These are phyloP conservation scores for Schwanniomyces occidentalis DNA, from an alignment of 805 yeast species.

Conservation along the genomic window DNA sequence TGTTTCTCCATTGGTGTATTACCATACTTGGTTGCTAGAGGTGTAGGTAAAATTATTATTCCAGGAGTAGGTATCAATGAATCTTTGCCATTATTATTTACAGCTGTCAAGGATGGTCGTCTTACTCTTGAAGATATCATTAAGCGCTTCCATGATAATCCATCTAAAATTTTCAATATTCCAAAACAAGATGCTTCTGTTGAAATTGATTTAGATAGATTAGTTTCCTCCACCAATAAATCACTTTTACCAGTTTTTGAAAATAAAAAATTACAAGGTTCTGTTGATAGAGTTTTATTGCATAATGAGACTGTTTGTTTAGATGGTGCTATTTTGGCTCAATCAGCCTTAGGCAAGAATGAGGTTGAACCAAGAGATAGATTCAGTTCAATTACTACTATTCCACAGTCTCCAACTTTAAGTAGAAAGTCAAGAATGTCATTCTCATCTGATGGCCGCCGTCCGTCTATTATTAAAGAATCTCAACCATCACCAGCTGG, in stretches of 20 bases:
- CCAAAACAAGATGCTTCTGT: slow-evolving; percentile 78
- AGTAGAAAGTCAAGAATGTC: slow-evolving; percentile 38
- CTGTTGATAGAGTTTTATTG: slow-evolving; percentile 84
- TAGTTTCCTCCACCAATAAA: slow-evolving; percentile 38
- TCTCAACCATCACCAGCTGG: slow-evolving; percentile 44
- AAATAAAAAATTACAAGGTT: slow-evolving; percentile 59
- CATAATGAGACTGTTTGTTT: slow-evolving; percentile 78
- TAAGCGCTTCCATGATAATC: slow-evolving; percentile 74
- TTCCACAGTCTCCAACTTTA: slow-evolving; percentile 42
- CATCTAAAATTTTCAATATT: slow-evolving; percentile 77
- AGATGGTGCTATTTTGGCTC: slow-evolving; percentile 72
- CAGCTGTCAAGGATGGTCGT: slow-evolving; percentile 74
- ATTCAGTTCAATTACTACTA: slow-evolving; percentile 34
- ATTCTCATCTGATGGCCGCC: slow-evolving; percentile 31
- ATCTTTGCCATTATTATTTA: slow-evolving; percentile 75
- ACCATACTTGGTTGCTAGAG: slow-evolving; percentile 72
- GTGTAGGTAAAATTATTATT: slow-evolving; percentile 56
- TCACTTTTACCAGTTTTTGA: slow-evolving; percentile 20
- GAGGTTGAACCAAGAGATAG: slow-evolving; percentile 44
- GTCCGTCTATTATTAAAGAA: slow-evolving; percentile 40
- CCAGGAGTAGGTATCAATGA: slow-evolving; percentile 81
- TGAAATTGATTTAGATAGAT: slow-evolving; percentile 82
- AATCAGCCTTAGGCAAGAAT: slow-evolving; percentile 60
- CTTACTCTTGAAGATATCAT: slow-evolving; percentile 74
- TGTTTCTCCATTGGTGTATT: slow-evolving; percentile 82